Conservation (phyloP, 1,139 yeast species). For the Scheffersomyces illinoinensis region DNA sequence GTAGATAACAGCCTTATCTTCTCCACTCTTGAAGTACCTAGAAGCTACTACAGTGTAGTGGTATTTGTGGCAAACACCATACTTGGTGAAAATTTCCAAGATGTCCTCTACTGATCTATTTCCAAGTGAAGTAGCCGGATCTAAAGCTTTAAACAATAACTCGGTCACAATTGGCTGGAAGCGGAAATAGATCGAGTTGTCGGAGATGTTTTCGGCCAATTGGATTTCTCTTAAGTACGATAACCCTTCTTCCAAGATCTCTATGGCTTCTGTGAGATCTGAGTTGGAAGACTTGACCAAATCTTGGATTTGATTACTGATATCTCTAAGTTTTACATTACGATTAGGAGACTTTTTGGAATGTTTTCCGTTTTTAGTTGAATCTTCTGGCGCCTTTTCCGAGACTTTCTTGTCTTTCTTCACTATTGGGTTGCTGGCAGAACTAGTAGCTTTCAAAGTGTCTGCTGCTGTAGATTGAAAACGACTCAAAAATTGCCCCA, state of each 20-base stretch:
- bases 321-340: constrained; percentile 35
- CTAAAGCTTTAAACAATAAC: constrained; percentile 23
- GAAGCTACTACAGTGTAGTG: constrained; percentile 32
- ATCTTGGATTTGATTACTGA: constrained; percentile 30
- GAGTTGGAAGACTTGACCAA: constrained; percentile 21
- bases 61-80: constrained; percentile 33
- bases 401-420: neutral
- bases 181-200: constrained; percentile 20
- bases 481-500: constrained; percentile 10
- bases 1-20: constrained; percentile 15
- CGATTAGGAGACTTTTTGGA: constrained; percentile 3
- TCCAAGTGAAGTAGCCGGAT: constrained; percentile 13
- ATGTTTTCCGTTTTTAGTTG: neutral
- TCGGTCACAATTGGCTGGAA: constrained; percentile 29
- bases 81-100: constrained; percentile 27
- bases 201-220: constrained; percentile 30
- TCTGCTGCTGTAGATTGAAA: constrained; percentile 13
- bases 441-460: neutral
- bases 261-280: constrained; percentile 32
- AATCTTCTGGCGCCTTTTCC: neutral
- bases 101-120: constrained; percentile 20
- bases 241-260: constrained; percentile 46
- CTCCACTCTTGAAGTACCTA: constrained; percentile 15
- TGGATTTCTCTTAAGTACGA: constrained; percentile 42
- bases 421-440: neutral